Conservation (phyloP, 192 early-diverging fungal genomes). For the Glomus cerebriforme region DNA sequence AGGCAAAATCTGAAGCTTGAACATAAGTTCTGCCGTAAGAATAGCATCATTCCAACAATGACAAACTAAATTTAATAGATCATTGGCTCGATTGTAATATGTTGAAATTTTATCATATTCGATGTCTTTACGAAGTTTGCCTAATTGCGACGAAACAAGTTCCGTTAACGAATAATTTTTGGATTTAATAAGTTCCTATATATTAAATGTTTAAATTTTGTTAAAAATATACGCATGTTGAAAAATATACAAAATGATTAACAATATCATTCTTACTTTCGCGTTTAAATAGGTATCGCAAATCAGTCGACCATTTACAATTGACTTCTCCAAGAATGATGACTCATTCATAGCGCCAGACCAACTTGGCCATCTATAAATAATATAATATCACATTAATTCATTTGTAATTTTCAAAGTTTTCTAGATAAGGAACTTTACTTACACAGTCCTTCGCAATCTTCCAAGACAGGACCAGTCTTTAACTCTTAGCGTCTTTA, state of each 20-base stretch:
- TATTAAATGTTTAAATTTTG: background rate
- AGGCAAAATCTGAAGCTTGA: conserved; percentile 85
- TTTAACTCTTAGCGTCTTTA: conserved; percentile 76
- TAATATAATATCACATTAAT: background rate
- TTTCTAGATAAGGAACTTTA: background rate
- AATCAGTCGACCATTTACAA: conserved; percentile 83
- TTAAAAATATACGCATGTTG: background rate
- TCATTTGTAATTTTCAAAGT: background rate
- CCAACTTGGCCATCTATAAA: conserved; percentile 72
- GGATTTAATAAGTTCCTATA: conserved; percentile 76
- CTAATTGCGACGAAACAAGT: conserved; percentile 75
- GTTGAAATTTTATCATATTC: conserved; percentile 75
- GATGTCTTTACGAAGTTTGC: conserved; percentile 79
- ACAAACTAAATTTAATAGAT: conserved; percentile 71
- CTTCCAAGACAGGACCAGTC: conserved; percentile 91
- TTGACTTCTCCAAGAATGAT: conserved; percentile 70
- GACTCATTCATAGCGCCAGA: conserved; percentile 60
- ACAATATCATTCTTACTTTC: conserved; percentile 30
- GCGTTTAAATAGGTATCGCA: conserved; percentile 92
- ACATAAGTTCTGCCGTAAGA: conserved; percentile 80
- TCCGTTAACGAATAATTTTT: conserved; percentile 84
- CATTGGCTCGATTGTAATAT: conserved; percentile 63
- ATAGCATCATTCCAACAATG: conserved; percentile 84
- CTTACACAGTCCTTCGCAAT: conserved; percentile 71
- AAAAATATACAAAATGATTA: background rate